Conservation (phyloP, 352 stramenopile genomes). For the Phytophthora vignae region DNA sequence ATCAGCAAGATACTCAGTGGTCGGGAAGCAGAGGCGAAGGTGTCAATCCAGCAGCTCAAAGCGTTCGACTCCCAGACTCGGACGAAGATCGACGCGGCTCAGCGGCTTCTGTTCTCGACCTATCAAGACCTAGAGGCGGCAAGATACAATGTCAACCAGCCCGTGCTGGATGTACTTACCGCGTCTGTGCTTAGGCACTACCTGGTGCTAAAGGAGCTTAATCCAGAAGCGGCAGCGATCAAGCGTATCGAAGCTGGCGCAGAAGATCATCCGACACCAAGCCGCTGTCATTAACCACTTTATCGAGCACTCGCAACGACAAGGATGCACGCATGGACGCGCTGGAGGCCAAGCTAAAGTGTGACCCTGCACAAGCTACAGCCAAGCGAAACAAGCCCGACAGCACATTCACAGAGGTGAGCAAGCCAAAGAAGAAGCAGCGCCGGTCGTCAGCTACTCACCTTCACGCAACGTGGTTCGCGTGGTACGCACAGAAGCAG, state of each 20-base stretch:
- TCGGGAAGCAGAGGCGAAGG: background rate
- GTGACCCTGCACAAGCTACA: no score
- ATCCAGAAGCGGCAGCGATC: no score
- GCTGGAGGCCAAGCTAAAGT: no score
- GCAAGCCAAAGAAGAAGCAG: slow-evolving; percentile 11
- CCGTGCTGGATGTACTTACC: background rate
- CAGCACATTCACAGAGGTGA: background rate
- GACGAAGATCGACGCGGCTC: no score
- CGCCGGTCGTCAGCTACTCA: slow-evolving; percentile 11
- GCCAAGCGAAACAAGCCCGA: no score
- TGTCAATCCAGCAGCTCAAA: background rate
- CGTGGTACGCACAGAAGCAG: slow-evolving; percentile 22
- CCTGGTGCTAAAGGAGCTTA: no score
- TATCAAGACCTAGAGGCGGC: background rate
- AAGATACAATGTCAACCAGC: background rate
- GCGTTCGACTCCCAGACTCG: background rate
- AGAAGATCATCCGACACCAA: no score
- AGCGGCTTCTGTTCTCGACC: background rate
- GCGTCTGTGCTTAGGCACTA: background rate
- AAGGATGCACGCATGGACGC: no score
- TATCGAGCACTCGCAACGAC: no score
- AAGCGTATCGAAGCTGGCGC: no score
- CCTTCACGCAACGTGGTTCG: slow-evolving; percentile 28
- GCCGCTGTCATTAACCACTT: no score
- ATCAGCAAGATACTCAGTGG: background rate